Evolutionary conservation across 179 eudicot species (phyloP).

Genomic region (Vitellaria paradoxa): DNA sequence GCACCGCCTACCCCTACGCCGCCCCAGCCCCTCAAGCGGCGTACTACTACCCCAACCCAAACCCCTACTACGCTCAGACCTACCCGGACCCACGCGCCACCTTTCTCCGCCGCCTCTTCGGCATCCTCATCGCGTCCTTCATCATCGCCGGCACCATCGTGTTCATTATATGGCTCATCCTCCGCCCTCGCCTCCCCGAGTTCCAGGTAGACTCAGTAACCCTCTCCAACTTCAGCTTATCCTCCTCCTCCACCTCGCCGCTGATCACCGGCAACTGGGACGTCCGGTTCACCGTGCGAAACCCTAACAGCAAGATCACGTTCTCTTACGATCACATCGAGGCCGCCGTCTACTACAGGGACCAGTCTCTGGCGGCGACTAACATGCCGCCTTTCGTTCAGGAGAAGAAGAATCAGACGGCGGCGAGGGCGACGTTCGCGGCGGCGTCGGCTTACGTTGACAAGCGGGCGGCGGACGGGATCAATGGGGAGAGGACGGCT

Average conservation of each 20-base stretch:
- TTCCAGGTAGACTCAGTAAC: slow-evolving; percentile 36
- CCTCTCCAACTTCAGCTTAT: slow-evolving; percentile 31
- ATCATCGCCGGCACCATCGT: slow-evolving; percentile 33
- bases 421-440: slow-evolving; percentile 23
- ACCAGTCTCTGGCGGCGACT: slow-evolving; percentile 19
- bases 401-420: slow-evolving; percentile 27
- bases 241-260: slow-evolving; percentile 10
- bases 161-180: slow-evolving; percentile 47
- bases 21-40: slow-evolving; percentile 19
- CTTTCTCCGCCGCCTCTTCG: slow-evolving; percentile 46
- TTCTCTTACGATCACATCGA: slow-evolving; percentile 32
- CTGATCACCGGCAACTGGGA: slow-evolving; percentile 29
- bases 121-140: slow-evolving; percentile 30
- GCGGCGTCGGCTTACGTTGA: slow-evolving; percentile 23
- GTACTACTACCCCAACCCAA: slow-evolving; percentile 10
- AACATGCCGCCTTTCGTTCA: slow-evolving; percentile 38
- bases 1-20: slow-evolving; percentile 33
- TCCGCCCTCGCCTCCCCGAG: slow-evolving; percentile 43
- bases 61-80: slow-evolving; percentile 12
- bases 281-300: slow-evolving; percentile 32
- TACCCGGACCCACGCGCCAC: slow-evolving; percentile 28
- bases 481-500: slow-evolving; percentile 20
- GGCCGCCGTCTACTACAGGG: slow-evolving; percentile 23
- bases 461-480: slow-evolving; percentile 11
- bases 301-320: slow-evolving; percentile 47